Evolutionary conservation across 345 rosid genomes (phyloP), one percentile per base, ranked within the genome.

Genomic region (Gossypium rotundifolium): DNA sequence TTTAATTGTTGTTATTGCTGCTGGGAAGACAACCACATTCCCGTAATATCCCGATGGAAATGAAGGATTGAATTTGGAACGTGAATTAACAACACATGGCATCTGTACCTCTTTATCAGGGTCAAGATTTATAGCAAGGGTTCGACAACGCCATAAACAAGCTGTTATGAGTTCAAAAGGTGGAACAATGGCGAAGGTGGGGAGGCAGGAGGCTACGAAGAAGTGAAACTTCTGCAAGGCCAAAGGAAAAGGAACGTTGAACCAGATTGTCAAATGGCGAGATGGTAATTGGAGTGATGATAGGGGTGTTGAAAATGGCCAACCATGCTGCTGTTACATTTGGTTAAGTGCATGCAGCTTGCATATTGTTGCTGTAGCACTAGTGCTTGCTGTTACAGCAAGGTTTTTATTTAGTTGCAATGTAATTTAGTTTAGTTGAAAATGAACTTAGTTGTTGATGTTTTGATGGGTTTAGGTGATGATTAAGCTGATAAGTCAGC

Each of bases 201-300:
- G 3, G 22, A 75, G 81, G 63, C 18, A 55, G 74, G 33, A 42
- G 64, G 12, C 74, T 49, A 9, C 81, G 63, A 0, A 76, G 42
- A 3, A 58, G 22, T 25, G 23, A 20, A 7, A 80, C 7, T 42
- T 80, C 74, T 9, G 9, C 2, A 0, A 66, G 61, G 52, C 83
- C 75, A 45, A 80, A 76, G 48, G 33, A 38, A 16, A 63, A 38
- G 48, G 79, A 79, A 54, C 53, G 61, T 27, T 25, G n/a, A 60
- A 60, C 48, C 49, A 33, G 1, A 48, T 64, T n/a, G 23, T 64
- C 49, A 22, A 10, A 63, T 38, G 65, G 18, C 4, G 9, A 16
- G 18, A 40, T 5, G 42, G 18, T 7, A 18, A 23, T 54, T 1
- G 58, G 14, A 4, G n/a, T 16, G 5, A 5, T 16, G 23, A 2